Evolutionary conservation across 108 stramenopile species (phyloP), one percentile per base, ranked within the genome.

Genomic region (Seminavis robusta): DNA sequence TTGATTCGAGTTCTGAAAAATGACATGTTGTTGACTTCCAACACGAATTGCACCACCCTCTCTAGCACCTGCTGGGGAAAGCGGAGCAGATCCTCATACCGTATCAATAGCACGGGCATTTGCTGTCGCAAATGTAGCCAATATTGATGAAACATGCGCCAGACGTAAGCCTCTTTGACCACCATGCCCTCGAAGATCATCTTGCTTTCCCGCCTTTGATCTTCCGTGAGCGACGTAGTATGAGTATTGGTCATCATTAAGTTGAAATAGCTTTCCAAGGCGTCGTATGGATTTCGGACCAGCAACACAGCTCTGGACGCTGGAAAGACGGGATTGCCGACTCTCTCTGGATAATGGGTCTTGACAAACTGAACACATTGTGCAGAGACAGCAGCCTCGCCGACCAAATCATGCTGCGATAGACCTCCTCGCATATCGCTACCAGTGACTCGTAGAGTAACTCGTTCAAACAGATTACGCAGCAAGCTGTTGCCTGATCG

Each of bases 281-380:
- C 88, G 81, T 96, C 95, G 67, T 92, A 95, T 0, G 95, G 95
- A 47, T 95, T 96, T 2, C 95, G 79, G 9, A 95, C 86, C 16
- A 96, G 67, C 16, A 96, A 60, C n/a, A 96, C 79, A 26, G 67
- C 83, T 8, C 85, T 67, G 48, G 56, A 62, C 30, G 64, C 76
- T 10, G 25, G 47, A 42, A 94, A 87, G 8, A 61, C 46, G 25
- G 78, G 59, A 33, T n/a, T 52, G 16, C 28, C 50, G 11, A 19
- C 38, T 15, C 95, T 78, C 62, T 96, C 95, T 19, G 95, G 95
- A 50, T 53, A 96, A 61, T 96, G 95, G 9, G 92, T 92, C 72
- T 96, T 96, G 40, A 96, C 92, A 52, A 92, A 80, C 44, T 82
- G 83, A 13, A 92, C 94, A 21, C 68, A 66, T 11, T 87, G 69